phyloP scores from a whole-genome alignment of 106 monocot species.

The Dioscorea zingiberensis region DNA sequence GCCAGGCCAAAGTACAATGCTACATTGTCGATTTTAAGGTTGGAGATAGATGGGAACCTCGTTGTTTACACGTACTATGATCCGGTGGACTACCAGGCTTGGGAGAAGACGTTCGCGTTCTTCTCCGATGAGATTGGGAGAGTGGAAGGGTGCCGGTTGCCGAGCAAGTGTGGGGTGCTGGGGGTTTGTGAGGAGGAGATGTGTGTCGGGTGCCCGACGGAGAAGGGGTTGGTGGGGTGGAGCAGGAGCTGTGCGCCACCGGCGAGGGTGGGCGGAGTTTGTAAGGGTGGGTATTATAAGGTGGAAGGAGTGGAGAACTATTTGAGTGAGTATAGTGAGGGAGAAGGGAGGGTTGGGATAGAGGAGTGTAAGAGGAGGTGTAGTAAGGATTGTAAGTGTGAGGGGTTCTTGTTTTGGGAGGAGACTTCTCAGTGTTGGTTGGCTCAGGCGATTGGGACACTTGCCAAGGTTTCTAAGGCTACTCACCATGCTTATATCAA shows the following conservation, averaged over 20 bases:
- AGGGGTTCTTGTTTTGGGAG: conserved; percentile 54
- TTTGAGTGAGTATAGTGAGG: conserved; percentile 22
- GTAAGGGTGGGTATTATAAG: conserved; percentile 30
- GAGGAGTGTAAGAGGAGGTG: conserved; percentile 53
- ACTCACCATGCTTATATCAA: conserved; percentile 47
- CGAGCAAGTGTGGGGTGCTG: conserved; percentile 35
- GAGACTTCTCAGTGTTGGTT: conserved; percentile 39
- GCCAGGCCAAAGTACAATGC: conserved; percentile 47
- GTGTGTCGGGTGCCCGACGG: conserved; percentile 60
- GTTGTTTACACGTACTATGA: conserved; percentile 44
- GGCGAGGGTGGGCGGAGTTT: background rate
- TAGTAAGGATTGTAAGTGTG: conserved; percentile 29
- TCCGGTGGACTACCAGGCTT: conserved; percentile 43
- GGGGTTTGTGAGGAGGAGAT: conserved; percentile 49
- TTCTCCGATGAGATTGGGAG: conserved; percentile 26
- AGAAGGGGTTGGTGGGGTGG: conserved; percentile 38
- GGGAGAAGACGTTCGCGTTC: conserved; percentile 36
- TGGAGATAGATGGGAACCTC: conserved; percentile 47
- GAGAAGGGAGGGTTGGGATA: conserved; percentile 21
- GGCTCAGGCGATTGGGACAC: conserved; percentile 36
- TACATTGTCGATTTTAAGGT: conserved; percentile 33
- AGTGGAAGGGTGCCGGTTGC: conserved; percentile 28
- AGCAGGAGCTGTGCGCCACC: conserved; percentile 24
- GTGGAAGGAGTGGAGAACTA: conserved; percentile 53
- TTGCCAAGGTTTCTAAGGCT: conserved; percentile 24